Percentiles rank a stretch among this genome's conserved stretches.
phyloP scores from a whole-genome alignment of 768 basidiomycete genomes.

The Naganishia friedmannii region DNA sequence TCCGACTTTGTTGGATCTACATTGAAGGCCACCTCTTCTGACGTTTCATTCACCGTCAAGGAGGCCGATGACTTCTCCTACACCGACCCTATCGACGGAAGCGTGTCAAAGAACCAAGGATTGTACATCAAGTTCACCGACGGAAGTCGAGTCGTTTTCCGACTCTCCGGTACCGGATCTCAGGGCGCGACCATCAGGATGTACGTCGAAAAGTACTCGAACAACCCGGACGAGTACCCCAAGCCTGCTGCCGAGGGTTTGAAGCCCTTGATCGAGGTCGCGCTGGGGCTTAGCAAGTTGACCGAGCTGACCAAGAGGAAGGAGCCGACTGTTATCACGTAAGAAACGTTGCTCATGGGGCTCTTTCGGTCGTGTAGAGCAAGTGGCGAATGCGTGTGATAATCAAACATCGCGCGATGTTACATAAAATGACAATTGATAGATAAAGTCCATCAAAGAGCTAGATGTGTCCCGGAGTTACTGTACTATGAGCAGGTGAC shows the following conservation, averaged over 20 bases:
- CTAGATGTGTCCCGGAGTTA: too few species aligned
- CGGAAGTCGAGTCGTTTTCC: constrained; percentile 90
- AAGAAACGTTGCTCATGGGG: constrained; percentile 45
- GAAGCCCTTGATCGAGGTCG: constrained; percentile 93
- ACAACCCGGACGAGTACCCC: constrained; percentile 57
- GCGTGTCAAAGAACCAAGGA: constrained; percentile 90
- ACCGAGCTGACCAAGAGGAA: constrained; percentile 80
- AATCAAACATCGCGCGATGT: too few species aligned
- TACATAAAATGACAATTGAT: too few species aligned
- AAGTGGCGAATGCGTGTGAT: too few species aligned
- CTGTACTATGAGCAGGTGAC: too few species aligned
- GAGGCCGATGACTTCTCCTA: constrained; percentile 85
- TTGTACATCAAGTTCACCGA: constrained; percentile 88
- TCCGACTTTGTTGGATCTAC: constrained; percentile 65
- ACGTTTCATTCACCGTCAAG: constrained; percentile 71
- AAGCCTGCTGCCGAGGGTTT: constrained; percentile 75
- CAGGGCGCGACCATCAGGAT: constrained; percentile 93
- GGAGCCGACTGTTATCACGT: constrained; percentile 94
- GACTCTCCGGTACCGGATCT: constrained; percentile 91
- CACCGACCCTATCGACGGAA: constrained; percentile 96
- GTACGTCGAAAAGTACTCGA: constrained; percentile 80
- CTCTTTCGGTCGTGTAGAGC: too few species aligned
- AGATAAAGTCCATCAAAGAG: too few species aligned
- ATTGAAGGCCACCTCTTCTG: constrained; percentile 64
- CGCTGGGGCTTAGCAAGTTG: constrained; percentile 77